phyloP scores from a whole-genome alignment of 768 basidiomycete genomes.

The Phanerochaete sordida region DNA sequence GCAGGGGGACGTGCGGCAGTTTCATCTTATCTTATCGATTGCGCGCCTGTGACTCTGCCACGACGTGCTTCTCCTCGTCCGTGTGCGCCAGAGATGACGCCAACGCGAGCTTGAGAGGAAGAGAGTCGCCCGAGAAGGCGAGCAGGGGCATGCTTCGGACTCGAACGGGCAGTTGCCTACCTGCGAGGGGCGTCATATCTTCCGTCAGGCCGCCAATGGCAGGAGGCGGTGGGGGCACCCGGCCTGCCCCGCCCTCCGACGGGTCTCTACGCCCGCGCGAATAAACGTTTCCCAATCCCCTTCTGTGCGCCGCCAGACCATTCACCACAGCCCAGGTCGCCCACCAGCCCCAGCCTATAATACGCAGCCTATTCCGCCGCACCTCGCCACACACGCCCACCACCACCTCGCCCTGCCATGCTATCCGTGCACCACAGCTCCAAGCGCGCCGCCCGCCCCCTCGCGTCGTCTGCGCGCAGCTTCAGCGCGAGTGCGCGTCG shows the following conservation, averaged over 20 bases:
- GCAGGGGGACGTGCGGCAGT: too few relatives aligned
- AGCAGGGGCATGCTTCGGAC: background rate
- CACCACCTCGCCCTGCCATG: background rate
- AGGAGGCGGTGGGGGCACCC: too few relatives aligned
- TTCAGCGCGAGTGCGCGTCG: conserved; percentile 19
- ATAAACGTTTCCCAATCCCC: background rate
- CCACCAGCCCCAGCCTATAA: background rate
- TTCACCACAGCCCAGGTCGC: background rate
- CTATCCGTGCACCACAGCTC: background rate
- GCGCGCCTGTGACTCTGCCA: background rate
- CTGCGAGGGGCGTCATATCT: background rate
- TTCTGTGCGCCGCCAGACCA: background rate
- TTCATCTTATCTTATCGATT: too few relatives aligned
- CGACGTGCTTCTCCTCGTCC: background rate
- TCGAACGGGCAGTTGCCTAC: background rate
- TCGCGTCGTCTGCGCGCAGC: background rate
- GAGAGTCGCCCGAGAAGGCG: too few relatives aligned
- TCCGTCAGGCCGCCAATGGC: background rate
- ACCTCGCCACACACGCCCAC: background rate
- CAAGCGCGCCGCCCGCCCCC: background rate
- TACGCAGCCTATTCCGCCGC: background rate
- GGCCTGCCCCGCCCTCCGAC: background rate
- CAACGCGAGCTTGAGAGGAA: too few relatives aligned
- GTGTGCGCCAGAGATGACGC: too few relatives aligned
- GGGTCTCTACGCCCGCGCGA: background rate